Conservation (phyloP, 2,329 filamentous ascomycete genomes). For the Graphilbum sp. region DNA sequence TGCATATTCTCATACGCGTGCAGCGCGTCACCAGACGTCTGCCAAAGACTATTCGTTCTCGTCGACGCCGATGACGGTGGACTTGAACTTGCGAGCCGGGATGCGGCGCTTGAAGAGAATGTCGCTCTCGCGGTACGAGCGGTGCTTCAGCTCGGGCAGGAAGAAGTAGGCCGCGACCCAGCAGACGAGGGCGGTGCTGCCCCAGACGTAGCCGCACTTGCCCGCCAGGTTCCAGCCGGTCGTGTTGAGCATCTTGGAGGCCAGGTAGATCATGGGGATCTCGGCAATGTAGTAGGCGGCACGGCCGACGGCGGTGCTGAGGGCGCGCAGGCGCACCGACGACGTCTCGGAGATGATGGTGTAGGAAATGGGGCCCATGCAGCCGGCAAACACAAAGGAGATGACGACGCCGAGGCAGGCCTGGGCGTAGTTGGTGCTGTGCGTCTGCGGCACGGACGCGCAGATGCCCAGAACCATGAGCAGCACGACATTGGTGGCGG, state of each 20-base stretch:
- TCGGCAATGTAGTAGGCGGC: slow-evolving; percentile 15
- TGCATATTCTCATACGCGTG: too few species aligned
- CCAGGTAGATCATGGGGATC: slow-evolving; percentile 13
- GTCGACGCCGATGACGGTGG: slow-evolving; percentile 37
- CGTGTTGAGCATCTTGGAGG: slow-evolving; percentile 22
- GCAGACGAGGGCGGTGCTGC: slow-evolving; percentile 38
- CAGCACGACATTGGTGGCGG: slow-evolving; percentile 6
- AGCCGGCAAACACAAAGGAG: slow-evolving; percentile 35
- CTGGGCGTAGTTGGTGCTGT: slow-evolving; percentile 12
- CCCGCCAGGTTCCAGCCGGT: slow-evolving; percentile 26
- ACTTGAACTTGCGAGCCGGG: slow-evolving; percentile 36
- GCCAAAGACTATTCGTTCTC: slow-evolving; percentile 56
- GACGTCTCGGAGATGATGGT: slow-evolving; percentile 23
- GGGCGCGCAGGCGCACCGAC: slow-evolving; percentile 16
- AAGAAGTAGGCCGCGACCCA: slow-evolving; percentile 28
- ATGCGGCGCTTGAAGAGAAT: slow-evolving; percentile 39
- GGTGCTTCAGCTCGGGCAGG: slow-evolving; percentile 39
- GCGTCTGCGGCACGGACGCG: slow-evolving; percentile 23
- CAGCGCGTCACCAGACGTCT: too few species aligned
- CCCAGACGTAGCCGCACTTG: slow-evolving; percentile 45
- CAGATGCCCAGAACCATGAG: slow-evolving; percentile 10
- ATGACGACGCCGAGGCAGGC: slow-evolving; percentile 8
- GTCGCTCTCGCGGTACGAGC: slow-evolving; percentile 45
- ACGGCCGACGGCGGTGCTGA: slow-evolving; percentile 16
- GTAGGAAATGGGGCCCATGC: slow-evolving; percentile 31